These are phyloP conservation scores for Globisporangium cederbergense DNA, from an alignment of 352 stramenopile species.

Conservation along the genomic window DNA sequence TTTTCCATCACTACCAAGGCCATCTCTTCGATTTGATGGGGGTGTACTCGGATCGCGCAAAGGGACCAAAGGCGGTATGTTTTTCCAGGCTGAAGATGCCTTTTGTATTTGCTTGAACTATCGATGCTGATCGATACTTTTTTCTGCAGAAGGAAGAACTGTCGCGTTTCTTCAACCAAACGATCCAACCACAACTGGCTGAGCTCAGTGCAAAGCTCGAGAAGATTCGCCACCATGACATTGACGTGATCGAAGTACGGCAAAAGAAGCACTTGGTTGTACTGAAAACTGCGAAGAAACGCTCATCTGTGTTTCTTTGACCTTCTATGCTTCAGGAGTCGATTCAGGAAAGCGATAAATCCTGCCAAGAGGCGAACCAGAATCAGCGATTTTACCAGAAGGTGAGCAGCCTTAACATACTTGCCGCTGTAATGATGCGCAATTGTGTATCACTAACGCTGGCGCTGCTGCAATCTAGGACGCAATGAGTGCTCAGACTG, in stretches of 20 bases:
- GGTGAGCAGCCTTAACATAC: background rate
- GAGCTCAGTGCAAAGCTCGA: conserved; percentile 56
- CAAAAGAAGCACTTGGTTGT: background rate
- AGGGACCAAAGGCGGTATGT: conserved; percentile 55
- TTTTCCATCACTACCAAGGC: conserved; percentile 71
- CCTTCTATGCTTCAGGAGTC: conserved; percentile 20
- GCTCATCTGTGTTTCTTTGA: background rate
- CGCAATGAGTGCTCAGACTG: conserved; percentile 46
- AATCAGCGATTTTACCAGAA: conserved; percentile 62
- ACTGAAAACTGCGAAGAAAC: background rate
- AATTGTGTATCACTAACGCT: background rate
- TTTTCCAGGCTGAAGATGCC: background rate
- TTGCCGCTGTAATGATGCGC: background rate
- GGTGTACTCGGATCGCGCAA: conserved; percentile 62
- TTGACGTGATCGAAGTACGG: conserved; percentile 38
- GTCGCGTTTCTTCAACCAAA: conserved; percentile 55
- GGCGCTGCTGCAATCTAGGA: conserved; percentile 22
- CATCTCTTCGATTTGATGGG: conserved; percentile 69
- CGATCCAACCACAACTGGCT: conserved; percentile 49
- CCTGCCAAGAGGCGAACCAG: conserved; percentile 45
- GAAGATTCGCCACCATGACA: conserved; percentile 57
- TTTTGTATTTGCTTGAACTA: background rate
- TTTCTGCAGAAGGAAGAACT: conserved; percentile 55
- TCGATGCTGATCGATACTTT: background rate
- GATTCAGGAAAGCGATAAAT: conserved; percentile 57